Conservation (phyloP, 495 filamentous ascomycete genomes). For the Neurospora sp. region DNA sequence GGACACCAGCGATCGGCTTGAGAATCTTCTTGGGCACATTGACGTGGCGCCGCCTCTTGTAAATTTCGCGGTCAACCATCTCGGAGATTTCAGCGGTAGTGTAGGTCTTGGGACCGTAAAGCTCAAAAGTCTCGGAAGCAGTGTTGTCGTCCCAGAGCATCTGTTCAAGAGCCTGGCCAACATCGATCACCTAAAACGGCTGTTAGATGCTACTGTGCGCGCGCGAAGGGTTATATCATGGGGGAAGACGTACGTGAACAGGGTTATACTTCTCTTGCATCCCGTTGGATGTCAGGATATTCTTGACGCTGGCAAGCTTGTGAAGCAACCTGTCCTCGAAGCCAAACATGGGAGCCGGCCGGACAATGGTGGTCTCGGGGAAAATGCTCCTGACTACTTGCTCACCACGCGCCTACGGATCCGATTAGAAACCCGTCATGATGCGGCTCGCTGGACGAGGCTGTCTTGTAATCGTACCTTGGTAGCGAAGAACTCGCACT, state of each 20-base stretch:
- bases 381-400: slow-evolving; percentile 79
- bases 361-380: slow-evolving; percentile 95
- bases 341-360: slow-evolving; percentile 87
- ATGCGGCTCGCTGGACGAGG: background rate
- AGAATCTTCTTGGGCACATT: slow-evolving; percentile 77
- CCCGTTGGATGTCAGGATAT: slow-evolving; percentile 81
- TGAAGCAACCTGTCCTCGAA: slow-evolving; percentile 89
- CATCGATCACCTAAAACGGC: slow-evolving; percentile 60
- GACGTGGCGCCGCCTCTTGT: slow-evolving; percentile 80
- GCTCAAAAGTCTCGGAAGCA: slow-evolving; percentile 82
- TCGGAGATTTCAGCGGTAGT: slow-evolving; percentile 76
- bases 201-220: slow-evolving; percentile 10
- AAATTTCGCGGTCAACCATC: slow-evolving; percentile 83
- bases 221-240: background rate
- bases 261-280: slow-evolving; percentile 88
- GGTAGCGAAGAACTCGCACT: slow-evolving; percentile 78
- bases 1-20: slow-evolving; percentile 56
- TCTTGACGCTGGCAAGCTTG: slow-evolving; percentile 65
- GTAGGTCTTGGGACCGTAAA: slow-evolving; percentile 91
- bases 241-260: slow-evolving; percentile 60
- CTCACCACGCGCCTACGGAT: slow-evolving; percentile 62
- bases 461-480: slow-evolving; percentile 48
- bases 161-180: slow-evolving; percentile 73
- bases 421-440: slow-evolving; percentile 3
- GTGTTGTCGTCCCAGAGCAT: slow-evolving; percentile 89